phyloP scores from a whole-genome alignment of 225 moss, liverwort and hornwort genomes.

The Sphagnum tenellum region DNA sequence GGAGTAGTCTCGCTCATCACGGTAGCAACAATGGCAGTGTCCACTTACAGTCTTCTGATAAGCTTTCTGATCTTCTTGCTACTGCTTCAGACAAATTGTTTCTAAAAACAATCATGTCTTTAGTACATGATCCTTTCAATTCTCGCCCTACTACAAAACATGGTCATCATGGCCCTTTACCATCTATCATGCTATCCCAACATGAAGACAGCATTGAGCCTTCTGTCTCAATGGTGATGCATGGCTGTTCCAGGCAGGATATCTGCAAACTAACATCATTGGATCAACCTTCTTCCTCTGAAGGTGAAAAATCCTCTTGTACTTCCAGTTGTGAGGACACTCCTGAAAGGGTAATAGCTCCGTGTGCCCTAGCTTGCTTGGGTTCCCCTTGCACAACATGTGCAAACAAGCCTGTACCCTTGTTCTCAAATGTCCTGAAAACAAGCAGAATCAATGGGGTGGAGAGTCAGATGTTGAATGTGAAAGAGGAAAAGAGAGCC shows the following conservation, averaged over 20 bases:
- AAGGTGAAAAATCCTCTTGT: no score
- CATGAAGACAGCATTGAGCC: no score
- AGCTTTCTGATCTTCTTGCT: constrained; percentile 26
- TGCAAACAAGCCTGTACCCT: constrained; percentile 33
- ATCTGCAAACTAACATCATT: no score
- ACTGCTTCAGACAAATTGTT: constrained; percentile 30
- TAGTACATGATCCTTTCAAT: constrained; percentile 28
- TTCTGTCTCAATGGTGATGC: no score
- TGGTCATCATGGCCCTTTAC: constrained; percentile 6
- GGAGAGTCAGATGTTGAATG: constrained; percentile 10
- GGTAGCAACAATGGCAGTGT: constrained; percentile 23
- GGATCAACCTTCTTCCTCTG: no score
- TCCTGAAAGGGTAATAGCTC: constrained; percentile 31
- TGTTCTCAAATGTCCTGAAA: constrained; percentile 51
- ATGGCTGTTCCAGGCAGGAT: no score
- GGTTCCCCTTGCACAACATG: constrained; percentile 38
- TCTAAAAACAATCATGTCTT: constrained; percentile 33
- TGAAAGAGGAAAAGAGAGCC: constrained; percentile 34
- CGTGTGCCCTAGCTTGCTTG: constrained; percentile 46
- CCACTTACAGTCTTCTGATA: constrained; percentile 29
- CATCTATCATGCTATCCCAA: no score
- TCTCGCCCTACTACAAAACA: constrained; percentile 23
- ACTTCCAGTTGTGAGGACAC: constrained; percentile 19
- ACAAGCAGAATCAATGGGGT: constrained; percentile 22
- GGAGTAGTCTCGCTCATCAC: constrained; percentile 1